phyloP scores from a whole-genome alignment of 1,139 yeast genomes.

The Spathaspora jeffriesii region DNA sequence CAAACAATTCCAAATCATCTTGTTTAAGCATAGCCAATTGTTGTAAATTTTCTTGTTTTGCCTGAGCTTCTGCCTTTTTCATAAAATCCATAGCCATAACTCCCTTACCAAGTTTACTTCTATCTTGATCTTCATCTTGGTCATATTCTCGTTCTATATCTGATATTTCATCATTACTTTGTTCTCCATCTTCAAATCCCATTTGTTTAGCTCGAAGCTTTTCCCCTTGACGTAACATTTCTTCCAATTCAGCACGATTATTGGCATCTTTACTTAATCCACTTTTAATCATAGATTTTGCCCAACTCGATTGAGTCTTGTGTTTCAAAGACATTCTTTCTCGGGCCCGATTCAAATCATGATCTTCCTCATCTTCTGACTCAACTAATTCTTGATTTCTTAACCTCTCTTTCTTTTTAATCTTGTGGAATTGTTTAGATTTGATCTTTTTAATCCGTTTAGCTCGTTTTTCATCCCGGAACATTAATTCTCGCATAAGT shows the following conservation, averaged over 20 bases:
- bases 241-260: constrained; percentile 88
- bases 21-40: constrained; percentile 52
- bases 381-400: constrained; percentile 72
- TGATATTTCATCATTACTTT: constrained; percentile 46
- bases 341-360: constrained; percentile 72
- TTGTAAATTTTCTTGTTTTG: constrained; percentile 54
- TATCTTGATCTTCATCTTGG: constrained; percentile 33
- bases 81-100: constrained; percentile 93
- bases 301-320: constrained; percentile 89
- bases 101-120: constrained; percentile 71
- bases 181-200: constrained; percentile 63
- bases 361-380: constrained; percentile 60
- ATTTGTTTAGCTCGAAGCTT: constrained; percentile 70
- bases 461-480: constrained; percentile 90
- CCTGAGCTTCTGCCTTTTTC: constrained; percentile 80
- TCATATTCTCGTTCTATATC: constrained; percentile 53
- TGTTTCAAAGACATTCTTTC: constrained; percentile 94
- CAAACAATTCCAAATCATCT: constrained; percentile 38
- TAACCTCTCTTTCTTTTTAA: constrained; percentile 81
- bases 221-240: constrained; percentile 90
- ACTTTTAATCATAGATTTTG: constrained; percentile 83
- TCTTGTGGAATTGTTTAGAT: constrained; percentile 85
- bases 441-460: constrained; percentile 92
- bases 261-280: constrained; percentile 88
- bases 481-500: constrained; percentile 93